Evolutionary conservation across 371 early-diverging fungal species (phyloP).

Genomic region (Mortierella sp.): DNA sequence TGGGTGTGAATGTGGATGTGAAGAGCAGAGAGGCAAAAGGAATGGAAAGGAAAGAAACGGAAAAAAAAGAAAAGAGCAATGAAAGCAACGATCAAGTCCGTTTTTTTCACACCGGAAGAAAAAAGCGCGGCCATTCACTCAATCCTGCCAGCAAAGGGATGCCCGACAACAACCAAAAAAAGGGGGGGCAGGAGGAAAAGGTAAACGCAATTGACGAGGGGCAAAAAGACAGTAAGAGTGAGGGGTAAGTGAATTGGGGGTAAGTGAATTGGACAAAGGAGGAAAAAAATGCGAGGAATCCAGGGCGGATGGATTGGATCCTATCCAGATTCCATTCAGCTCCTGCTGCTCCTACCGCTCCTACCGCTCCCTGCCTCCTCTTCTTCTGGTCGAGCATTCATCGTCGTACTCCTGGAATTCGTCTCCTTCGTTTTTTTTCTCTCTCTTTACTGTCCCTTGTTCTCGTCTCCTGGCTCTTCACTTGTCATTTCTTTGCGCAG

Average conservation of each 20-base stretch:
- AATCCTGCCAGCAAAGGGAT: not conserved
- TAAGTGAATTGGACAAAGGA: not conserved
- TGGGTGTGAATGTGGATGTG: not conserved
- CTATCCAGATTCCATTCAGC: not conserved
- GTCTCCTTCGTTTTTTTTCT: not conserved
- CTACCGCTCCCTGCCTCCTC: not conserved
- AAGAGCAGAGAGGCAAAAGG: not conserved
- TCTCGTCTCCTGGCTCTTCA: constrained; percentile 18
- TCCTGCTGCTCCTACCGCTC: not conserved
- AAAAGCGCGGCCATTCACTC: not conserved
- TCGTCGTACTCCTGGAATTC: constrained; percentile 3
- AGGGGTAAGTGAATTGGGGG: not conserved
- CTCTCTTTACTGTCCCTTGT: not conserved
- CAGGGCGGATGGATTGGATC: not conserved
- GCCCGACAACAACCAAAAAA: not conserved
- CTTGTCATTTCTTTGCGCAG: not conserved
- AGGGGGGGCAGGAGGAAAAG: not conserved
- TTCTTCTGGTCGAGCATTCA: not conserved
- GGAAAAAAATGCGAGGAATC: not conserved
- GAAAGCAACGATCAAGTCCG: not conserved
- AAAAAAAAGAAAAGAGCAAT: not conserved
- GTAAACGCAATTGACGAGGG: not conserved
- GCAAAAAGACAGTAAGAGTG: not conserved
- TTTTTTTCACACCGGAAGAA: not conserved
- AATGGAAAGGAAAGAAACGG: not conserved